Base-by-base conservation (phyloP, 2,329 filamentous ascomycete genomes). In the Penicillium sp. region DNA sequence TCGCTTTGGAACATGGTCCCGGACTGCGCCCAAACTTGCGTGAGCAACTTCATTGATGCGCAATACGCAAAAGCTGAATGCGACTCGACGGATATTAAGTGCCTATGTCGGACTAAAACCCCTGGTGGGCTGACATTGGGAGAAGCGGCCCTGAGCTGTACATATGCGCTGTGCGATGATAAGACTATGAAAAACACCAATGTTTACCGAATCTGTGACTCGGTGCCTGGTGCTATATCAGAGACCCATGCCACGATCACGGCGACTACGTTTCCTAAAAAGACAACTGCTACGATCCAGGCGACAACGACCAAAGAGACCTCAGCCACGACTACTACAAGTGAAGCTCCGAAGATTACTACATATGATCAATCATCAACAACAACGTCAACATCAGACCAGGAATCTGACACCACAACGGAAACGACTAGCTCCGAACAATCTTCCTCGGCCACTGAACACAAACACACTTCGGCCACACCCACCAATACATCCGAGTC, bases 91-190 rank as follows among this genome's bases (percentile, higher is more conserved):
- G 79, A 86, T 23, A 69, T 90, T 61, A 73, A 79, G 64, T 90
- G 87, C 61, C 77, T 91, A 6, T 92, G 89, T 69, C 79, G 80
- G 33, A 78, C 79, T 54, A 77, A 77, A 29, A 87, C 87, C 8
- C 73, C 70, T 11, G 81, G 81, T 26, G 87, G 85, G 9, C 87
- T 86, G 63, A 91, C 89, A 1, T 66, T 91, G 44, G 88, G 87
- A n/a, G 89, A 91, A 72, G 88, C 81, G 10, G 87, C 85, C 4
- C 72, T 90, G 58, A 83, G 87, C 65, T 92, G 89, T 69, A 80
- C 89, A 29, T 76, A 82, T 8, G 83, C 83, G 2, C 73, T 72
- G 13, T 92, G 89, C 69, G 69, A 75, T 4, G 74, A 76, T 3
- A 64, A 72, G 10, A 79, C 83, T 47, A 68, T 69, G 9, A 62